phyloP scores from a whole-genome alignment of 2,329 filamentous ascomycete genomes.

The Phialophora verrucosa region DNA sequence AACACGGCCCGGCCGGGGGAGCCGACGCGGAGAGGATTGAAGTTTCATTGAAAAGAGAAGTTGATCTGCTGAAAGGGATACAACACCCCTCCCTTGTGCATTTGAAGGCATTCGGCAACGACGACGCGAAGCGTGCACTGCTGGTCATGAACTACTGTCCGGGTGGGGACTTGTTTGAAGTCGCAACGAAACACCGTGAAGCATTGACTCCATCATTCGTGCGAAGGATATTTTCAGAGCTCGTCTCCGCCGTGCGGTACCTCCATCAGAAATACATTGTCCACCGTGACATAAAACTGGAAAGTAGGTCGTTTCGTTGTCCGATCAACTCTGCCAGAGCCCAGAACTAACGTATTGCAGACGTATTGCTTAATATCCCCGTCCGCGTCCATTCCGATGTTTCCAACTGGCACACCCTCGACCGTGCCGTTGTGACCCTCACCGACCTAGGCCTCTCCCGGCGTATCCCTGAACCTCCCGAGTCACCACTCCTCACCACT shows the following conservation, averaged over 20 bases:
- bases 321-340: neutral
- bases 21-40: slow-evolving; percentile 92
- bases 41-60: slow-evolving; percentile 89
- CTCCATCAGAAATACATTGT: slow-evolving; percentile 86
- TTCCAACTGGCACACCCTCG: slow-evolving; percentile 74
- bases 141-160: slow-evolving; percentile 90
- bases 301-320: slow-evolving; percentile 69
- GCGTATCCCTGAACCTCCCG: slow-evolving; percentile 72
- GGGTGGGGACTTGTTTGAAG: slow-evolving; percentile 92
- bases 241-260: slow-evolving; percentile 84
- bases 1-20: slow-evolving; percentile 90
- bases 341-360: slow-evolving; percentile 53
- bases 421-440: slow-evolving; percentile 82
- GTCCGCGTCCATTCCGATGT: slow-evolving; percentile 68
- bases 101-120: slow-evolving; percentile 88
- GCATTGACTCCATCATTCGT: slow-evolving; percentile 72
- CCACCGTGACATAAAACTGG: slow-evolving; percentile 96
- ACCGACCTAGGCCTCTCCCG: slow-evolving; percentile 91
- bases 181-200: slow-evolving; percentile 75
- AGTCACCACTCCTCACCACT: slow-evolving; percentile 87
- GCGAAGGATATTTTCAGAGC: slow-evolving; percentile 84
- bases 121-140: slow-evolving; percentile 77
- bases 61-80: slow-evolving; percentile 89
- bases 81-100: slow-evolving; percentile 89
- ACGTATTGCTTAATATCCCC: slow-evolving; percentile 88